Evolutionary conservation across 2,329 filamentous ascomycete species (phyloP).

Genomic region (Cryphonectria naterciae): DNA sequence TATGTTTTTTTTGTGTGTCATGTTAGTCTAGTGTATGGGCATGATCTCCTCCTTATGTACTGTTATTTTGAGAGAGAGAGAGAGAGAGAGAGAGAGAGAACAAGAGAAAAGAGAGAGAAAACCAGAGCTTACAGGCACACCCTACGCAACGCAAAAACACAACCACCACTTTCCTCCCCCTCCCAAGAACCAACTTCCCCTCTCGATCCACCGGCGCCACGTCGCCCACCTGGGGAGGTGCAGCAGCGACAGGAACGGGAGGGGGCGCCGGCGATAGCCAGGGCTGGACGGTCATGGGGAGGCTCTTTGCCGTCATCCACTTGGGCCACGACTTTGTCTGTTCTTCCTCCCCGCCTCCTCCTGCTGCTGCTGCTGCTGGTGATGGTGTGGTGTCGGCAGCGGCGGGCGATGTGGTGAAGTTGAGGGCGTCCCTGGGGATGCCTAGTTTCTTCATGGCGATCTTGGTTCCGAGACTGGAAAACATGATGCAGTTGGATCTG

Average conservation of each 20-base stretch:
- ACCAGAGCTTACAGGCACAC: constrained; percentile 52
- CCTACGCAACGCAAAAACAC: constrained; percentile 60
- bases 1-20: not conserved
- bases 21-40: not conserved
- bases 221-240: constrained; percentile 53
- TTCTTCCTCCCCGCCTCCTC: not conserved
- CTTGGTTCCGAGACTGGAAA: constrained; percentile 60
- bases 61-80: not conserved
- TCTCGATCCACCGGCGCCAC: constrained; percentile 53
- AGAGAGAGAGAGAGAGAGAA: not conserved
- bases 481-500: constrained; percentile 45
- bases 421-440: constrained; percentile 54
- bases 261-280: constrained; percentile 58
- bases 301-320: constrained; percentile 55
- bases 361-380: not conserved
- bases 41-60: too few species aligned
- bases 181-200: constrained; percentile 41
- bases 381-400: constrained; percentile 33
- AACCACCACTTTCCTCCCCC: constrained; percentile 50
- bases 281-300: constrained; percentile 57
- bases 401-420: constrained; percentile 43
- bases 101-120: not conserved
- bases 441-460: constrained; percentile 62
- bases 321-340: constrained; percentile 39
- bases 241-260: constrained; percentile 48